These are phyloP conservation scores for Ophiosphaerella herpotricha DNA, from an alignment of 2,329 filamentous ascomycete genomes.

Conservation along the genomic window DNA sequence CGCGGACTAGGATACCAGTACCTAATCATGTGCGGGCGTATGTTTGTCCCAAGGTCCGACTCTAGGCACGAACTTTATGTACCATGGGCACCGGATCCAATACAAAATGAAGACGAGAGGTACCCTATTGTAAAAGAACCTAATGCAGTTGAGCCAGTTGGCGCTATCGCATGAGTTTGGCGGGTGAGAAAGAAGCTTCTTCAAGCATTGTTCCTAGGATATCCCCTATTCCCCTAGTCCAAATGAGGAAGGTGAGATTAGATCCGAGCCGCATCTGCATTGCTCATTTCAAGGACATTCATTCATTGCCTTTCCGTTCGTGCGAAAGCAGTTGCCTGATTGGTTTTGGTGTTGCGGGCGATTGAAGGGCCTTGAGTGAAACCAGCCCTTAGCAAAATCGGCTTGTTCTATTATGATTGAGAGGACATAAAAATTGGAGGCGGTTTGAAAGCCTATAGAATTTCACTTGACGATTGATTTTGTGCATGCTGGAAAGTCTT, in stretches of 20 bases:
- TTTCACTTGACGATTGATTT: no score
- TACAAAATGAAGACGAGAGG: no score
- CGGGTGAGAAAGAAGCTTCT: background rate
- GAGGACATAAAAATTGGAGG: no score
- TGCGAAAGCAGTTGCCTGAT: background rate
- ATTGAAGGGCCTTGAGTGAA: background rate
- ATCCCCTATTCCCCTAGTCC: background rate
- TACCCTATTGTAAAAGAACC: background rate
- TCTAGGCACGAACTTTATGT: background rate
- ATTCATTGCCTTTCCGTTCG: background rate
- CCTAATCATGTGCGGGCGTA: background rate
- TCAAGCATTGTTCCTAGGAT: background rate
- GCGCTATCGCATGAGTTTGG: no score
- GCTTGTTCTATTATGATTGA: no score
- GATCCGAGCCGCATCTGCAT: constrained; percentile 1
- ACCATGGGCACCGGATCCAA: no score
- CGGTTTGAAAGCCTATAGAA: no score
- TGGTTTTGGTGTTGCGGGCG: background rate
- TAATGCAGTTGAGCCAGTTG: background rate
- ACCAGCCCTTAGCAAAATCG: no score
- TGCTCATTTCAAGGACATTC: background rate
- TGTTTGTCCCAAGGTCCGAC: no score
- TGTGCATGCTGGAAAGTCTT: no score
- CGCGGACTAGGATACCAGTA: no score
- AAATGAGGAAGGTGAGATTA: background rate